Percentiles rank a stretch among this genome's conserved stretches.
Evolutionary conservation across 805 yeast genomes (phyloP).

Genomic region (Candida rishiriensis): DNA sequence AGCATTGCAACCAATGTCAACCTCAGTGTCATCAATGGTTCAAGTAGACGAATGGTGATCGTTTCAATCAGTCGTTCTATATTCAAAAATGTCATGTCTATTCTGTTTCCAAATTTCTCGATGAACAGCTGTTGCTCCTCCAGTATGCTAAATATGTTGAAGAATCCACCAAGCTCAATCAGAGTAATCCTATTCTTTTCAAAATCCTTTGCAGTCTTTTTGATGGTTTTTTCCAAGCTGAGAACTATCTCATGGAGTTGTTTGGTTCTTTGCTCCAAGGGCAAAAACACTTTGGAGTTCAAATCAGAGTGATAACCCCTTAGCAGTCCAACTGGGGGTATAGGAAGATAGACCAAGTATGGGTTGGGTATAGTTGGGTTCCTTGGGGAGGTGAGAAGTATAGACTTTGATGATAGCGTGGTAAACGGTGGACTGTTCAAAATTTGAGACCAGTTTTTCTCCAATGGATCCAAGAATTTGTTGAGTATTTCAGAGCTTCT

Average conservation of each 20-base stretch:
- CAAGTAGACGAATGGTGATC: constrained; percentile 41
- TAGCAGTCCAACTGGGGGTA: constrained; percentile 29
- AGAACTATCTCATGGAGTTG: constrained; percentile 10
- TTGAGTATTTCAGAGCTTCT: constrained; percentile 34
- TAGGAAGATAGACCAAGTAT: constrained; percentile 44
- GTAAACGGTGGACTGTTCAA: constrained; percentile 33
- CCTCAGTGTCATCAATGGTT: constrained; percentile 45
- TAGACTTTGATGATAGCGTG: constrained; percentile 41
- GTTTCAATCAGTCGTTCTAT: constrained; percentile 40
- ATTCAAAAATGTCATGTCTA: constrained; percentile 47
- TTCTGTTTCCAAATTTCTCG: constrained; percentile 49
- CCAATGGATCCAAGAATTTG: constrained; percentile 49
- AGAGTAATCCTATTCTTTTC: constrained; percentile 35
- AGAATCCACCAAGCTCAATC: constrained; percentile 52
- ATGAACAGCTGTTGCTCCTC: constrained; percentile 32
- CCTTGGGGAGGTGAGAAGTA: constrained; percentile 45
- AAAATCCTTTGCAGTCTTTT: constrained; percentile 37
- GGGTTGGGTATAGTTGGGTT: constrained; percentile 52
- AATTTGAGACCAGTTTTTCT: constrained; percentile 47
- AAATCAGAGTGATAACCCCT: constrained; percentile 24
- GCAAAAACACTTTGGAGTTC: constrained; percentile 22
- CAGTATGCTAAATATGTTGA: constrained; percentile 50
- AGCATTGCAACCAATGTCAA: constrained; percentile 40
- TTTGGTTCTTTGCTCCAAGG: constrained; percentile 22
- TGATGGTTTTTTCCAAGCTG: constrained; percentile 33